Evolutionary conservation across 768 basidiomycete species (phyloP).

Genomic region (Tulasnella sp.): DNA sequence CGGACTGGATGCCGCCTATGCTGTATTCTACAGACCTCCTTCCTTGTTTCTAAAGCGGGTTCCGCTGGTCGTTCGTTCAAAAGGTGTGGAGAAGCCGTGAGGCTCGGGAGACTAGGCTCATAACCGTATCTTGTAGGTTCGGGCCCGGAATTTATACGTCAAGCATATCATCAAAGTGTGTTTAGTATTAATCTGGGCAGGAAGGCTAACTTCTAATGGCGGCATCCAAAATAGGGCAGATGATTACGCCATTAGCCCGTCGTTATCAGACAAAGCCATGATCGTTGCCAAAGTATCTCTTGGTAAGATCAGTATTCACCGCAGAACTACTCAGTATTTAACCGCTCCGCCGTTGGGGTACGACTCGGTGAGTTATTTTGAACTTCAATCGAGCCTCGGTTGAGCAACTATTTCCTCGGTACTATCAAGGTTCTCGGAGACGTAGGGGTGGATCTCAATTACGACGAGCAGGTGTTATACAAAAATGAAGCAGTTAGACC

Average conservation of each 20-base stretch:
- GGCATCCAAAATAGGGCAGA: background rate
- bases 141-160: background rate
- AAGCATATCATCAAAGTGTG: background rate
- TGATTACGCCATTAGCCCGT: background rate
- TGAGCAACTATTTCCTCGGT: no score
- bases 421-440: background rate
- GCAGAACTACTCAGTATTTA: background rate
- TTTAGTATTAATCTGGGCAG: background rate
- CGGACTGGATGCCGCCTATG: background rate
- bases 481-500: constrained; percentile 3
- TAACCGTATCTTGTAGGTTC: background rate
- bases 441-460: background rate
- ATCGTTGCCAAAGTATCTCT: background rate
- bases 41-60: background rate
- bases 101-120: background rate
- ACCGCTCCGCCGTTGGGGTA: background rate
- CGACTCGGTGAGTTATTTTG: background rate
- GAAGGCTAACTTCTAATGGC: no score
- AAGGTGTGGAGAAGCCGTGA: background rate
- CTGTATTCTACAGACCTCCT: background rate
- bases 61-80: background rate
- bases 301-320: background rate
- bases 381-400: no score
- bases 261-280: background rate
- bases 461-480: background rate